Base-by-base conservation (phyloP, 306 rosid species). In the Quercus bicolor region DNA sequence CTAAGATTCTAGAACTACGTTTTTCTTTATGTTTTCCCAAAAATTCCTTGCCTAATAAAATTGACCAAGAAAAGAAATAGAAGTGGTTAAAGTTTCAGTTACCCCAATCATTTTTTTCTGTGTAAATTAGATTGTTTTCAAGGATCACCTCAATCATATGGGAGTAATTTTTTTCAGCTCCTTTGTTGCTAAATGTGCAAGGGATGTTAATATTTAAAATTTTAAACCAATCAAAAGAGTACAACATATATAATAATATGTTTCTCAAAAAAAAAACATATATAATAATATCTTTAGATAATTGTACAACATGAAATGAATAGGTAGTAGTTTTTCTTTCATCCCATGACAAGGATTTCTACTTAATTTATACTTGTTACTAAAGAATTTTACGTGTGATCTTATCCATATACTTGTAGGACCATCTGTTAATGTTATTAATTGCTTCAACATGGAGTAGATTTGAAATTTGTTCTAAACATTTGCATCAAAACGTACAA, bases 341-440 rank as follows among this genome's bases (percentile, higher is more conserved):
- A 37, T 33, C 75, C 56, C 56, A 78, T 83, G 85, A 81, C 2
- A 65, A 72, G 78, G 70, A 79, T 54, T 76, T 84, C 51, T 26
- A 62, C 62, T 60, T 53, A 26, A 51, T 70, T 78, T 48, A 40
- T 40, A 31, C 87, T 82, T 87, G 82, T 45, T 57, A 71, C 81
- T 79, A 55, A 78, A 78, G 87, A 28, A 72, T 77, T 16, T 73
- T 53, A 87, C 83, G 84, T 84, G 90, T 81, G 45, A 40, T 77
- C 82, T 81, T 84, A 84, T 84, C 88, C 75, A 73, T 77, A 68
- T 24, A 9, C 29, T 9, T 57, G 12, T 57, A 21, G 65, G 31
- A 10, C 65, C 29, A 10, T 57, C 65, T 13, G 26, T 23, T n/a
- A 59, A 4, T 21, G 31, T 59, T 12, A 59, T 10, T 59, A 26